phyloP scores from a whole-genome alignment of 164 flowering plant species.

The Amborella trichopoda region DNA sequence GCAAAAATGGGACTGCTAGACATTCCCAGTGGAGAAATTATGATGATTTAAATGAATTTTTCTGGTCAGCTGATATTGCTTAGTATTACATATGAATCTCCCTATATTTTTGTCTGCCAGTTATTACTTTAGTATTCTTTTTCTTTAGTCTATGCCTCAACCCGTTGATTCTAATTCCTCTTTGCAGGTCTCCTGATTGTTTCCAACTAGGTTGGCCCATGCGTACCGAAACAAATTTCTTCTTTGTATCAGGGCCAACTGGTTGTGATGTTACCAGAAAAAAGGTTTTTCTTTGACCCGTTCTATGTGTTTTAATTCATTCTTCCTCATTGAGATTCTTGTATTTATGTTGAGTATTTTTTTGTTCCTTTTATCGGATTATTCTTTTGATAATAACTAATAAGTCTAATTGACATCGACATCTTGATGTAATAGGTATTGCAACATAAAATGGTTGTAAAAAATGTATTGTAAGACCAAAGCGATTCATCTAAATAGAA shows the following conservation, averaged over 20 bases:
- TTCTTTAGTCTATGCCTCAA: neutral
- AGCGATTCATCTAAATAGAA: too few relatives aligned
- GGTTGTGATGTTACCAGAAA: constrained; percentile 11
- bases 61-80: constrained; percentile 44
- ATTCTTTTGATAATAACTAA: too few relatives aligned
- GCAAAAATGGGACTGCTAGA: constrained; percentile 60
- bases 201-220: constrained; percentile 70
- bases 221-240: constrained; percentile 41
- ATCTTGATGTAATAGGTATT: too few relatives aligned
- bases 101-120: too few relatives aligned
- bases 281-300: constrained; percentile 5
- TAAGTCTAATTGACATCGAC: too few relatives aligned
- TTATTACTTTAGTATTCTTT: neutral
- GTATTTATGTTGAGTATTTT: too few relatives aligned
- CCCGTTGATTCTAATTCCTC: neutral
- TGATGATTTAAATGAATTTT: constrained; percentile 90
- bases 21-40: constrained; percentile 96
- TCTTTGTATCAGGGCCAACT: constrained; percentile 16
- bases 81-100: too few relatives aligned
- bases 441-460: too few relatives aligned
- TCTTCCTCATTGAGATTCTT: too few relatives aligned
- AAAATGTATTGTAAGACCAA: too few relatives aligned
- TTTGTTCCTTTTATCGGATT: too few relatives aligned
- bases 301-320: too few relatives aligned
- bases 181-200: constrained; percentile 53